Conservation (phyloP, 768 basidiomycete genomes). For the Kwoniella mangroviensis region DNA sequence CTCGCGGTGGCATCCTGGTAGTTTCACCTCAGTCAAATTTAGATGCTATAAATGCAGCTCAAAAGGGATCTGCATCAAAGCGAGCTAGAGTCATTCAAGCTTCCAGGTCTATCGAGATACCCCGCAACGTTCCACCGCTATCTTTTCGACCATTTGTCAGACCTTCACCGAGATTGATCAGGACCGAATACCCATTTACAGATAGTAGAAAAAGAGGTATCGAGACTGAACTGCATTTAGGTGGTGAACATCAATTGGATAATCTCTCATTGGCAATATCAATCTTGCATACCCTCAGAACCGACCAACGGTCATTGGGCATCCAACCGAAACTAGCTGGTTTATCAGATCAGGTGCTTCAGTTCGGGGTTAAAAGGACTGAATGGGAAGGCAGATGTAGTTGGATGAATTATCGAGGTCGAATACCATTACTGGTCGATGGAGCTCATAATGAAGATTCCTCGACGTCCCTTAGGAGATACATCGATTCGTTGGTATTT, state of each 20-base stretch:
- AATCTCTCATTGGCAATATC: slow-evolving; percentile 76
- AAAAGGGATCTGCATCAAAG: slow-evolving; percentile 10
- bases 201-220: slow-evolving; percentile 13
- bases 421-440: slow-evolving; percentile 72
- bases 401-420: slow-evolving; percentile 57
- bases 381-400: slow-evolving; percentile 85
- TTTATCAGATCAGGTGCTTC: slow-evolving; percentile 64
- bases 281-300: slow-evolving; percentile 67
- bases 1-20: slow-evolving; percentile 60
- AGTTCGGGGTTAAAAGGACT: slow-evolving; percentile 66
- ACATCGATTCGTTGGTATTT: slow-evolving; percentile 63
- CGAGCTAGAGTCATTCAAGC: slow-evolving; percentile 30
- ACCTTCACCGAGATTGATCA: slow-evolving; percentile 20
- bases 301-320: slow-evolving; percentile 54
- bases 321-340: slow-evolving; percentile 46
- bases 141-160: slow-evolving; percentile 18
- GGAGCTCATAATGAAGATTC: slow-evolving; percentile 93
- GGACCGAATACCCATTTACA: slow-evolving; percentile 23
- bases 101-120: not conserved
- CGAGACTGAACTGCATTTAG: slow-evolving; percentile 64
- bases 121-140: not conserved
- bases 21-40: slow-evolving; percentile 59
- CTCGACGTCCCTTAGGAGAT: slow-evolving; percentile 68
- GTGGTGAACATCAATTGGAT: slow-evolving; percentile 80
- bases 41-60: slow-evolving; percentile 61